Base-by-base conservation (phyloP, 2,329 filamentous ascomycete genomes). In the Hypoxylon sp. region DNA sequence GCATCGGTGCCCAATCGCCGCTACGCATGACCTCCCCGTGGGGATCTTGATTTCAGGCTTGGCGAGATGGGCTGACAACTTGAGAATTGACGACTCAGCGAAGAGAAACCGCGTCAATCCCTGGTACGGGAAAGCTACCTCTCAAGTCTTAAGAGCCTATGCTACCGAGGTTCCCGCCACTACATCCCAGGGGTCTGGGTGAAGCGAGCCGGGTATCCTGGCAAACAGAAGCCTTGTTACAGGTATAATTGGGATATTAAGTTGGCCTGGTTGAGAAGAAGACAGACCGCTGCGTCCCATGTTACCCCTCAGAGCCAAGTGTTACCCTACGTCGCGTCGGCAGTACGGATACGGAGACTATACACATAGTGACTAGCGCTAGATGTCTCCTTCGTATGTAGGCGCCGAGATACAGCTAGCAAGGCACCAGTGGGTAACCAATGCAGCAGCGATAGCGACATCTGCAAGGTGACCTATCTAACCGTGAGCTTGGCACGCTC, bases 31-130 rank as follows among this genome's bases (percentile, higher is more conserved):
- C 58, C 26, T 56, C 57, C 61, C 57, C 57, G 28, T 59, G 57
- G 64, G 51, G 50, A 62, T 62, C 56, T 64, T 64, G 60, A 61
- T 64, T 56, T 37, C 19, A 26, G 19, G 55, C 64, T 67, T 67
- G 61, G 64, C 61, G 17, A 61, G 44, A 67, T 59, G 61, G 32
- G 37, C 43, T 47, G 55, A 34, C 44, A 28, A 24, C n/a, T 49
- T 50, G 30, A 48, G 39, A 56, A 54, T n/a, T 55, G 34, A 39
- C 50, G 28, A 54, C 32, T 55, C 46, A 28, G 41, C 47, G 34
- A 41, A 28, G 19, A 28, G 10, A 32, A 46, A 17, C 19, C 22
- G 48, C 4, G 24, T 47, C 44, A 44, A 62, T 56, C 41, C 15
- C n/a, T 22, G 28, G 51, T 44, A 17, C 28, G 28, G 48, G 39